phyloP scores from a whole-genome alignment of 164 flowering plant species.

The Chloranthus sessilifolius region DNA sequence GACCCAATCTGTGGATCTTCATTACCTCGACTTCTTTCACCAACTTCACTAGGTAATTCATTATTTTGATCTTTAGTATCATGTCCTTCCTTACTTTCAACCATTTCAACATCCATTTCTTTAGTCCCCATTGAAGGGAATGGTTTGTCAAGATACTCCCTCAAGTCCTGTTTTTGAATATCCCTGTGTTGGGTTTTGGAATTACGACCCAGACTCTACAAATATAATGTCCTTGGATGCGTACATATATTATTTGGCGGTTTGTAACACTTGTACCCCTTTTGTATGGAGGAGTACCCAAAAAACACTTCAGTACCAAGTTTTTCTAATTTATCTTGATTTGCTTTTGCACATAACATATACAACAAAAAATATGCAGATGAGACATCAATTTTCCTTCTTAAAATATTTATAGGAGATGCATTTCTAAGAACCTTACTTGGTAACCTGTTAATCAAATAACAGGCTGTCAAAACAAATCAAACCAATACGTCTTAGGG shows the following conservation, averaged over 20 bases:
- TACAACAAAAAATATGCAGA: not conserved
- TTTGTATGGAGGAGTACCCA: not conserved
- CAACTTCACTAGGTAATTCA: not conserved
- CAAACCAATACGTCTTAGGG: not conserved
- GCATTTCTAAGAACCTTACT: not conserved
- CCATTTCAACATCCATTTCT: no score
- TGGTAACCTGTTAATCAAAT: not conserved
- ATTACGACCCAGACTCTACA: not conserved
- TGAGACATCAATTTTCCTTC: not conserved
- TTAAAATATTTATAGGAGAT: not conserved
- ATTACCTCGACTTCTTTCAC: not conserved
- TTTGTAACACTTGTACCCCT: no score
- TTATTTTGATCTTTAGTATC: no score
- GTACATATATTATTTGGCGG: not conserved
- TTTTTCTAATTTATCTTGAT: not conserved
- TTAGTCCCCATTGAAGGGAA: no score
- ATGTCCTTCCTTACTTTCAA: no score
- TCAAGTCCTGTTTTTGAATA: no score
- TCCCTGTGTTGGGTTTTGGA: no score
- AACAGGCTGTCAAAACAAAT: not conserved
- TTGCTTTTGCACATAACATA: not conserved
- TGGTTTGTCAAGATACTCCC: constrained; percentile 1
- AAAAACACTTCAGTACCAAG: not conserved
- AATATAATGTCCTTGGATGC: not conserved
- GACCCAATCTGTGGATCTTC: not conserved